These are phyloP conservation scores for Cladosporium halotolerans DNA, from an alignment of 2,329 filamentous ascomycete genomes.

Conservation along the genomic window DNA sequence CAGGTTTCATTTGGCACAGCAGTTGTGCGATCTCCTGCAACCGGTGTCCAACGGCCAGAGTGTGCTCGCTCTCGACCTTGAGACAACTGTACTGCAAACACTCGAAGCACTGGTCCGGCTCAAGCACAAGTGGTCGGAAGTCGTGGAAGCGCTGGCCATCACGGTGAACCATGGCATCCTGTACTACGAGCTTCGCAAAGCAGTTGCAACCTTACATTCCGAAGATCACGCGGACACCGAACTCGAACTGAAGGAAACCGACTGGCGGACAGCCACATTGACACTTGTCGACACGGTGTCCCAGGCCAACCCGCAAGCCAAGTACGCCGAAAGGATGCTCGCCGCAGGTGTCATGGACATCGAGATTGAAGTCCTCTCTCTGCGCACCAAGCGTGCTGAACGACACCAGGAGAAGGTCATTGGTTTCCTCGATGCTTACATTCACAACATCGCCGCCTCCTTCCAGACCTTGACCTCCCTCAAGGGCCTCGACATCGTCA, in stretches of 20 bases:
- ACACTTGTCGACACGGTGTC: conserved; percentile 74
- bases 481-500: conserved; percentile 81
- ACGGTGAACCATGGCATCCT: conserved; percentile 95
- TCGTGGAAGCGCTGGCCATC: conserved; percentile 84
- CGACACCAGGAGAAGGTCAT: conserved; percentile 78
- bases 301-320: conserved; percentile 45
- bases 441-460: conserved; percentile 73
- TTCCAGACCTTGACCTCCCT: conserved; percentile 76
- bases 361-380: conserved; percentile 77
- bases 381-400: conserved; percentile 75
- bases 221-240: conserved; percentile 52
- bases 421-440: conserved; percentile 79
- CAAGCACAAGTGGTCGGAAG: conserved; percentile 68
- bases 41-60: conserved; percentile 65
- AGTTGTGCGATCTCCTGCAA: conserved; percentile 86
- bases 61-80: conserved; percentile 66
- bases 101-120: conserved; percentile 82
- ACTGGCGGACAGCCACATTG: conserved; percentile 88
- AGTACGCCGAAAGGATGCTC: conserved; percentile 77
- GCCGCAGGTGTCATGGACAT: conserved; percentile 84
- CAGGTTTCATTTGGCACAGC: conserved; percentile 81
- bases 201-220: conserved; percentile 70
- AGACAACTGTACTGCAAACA: conserved; percentile 73
- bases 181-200: conserved; percentile 86
- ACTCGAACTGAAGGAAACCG: conserved; percentile 60